Percentiles rank a stretch among this genome's conserved stretches.
Evolutionary conservation across 2,329 filamentous ascomycete genomes (phyloP).

Genomic region (Aaosphaeria arxii): DNA sequence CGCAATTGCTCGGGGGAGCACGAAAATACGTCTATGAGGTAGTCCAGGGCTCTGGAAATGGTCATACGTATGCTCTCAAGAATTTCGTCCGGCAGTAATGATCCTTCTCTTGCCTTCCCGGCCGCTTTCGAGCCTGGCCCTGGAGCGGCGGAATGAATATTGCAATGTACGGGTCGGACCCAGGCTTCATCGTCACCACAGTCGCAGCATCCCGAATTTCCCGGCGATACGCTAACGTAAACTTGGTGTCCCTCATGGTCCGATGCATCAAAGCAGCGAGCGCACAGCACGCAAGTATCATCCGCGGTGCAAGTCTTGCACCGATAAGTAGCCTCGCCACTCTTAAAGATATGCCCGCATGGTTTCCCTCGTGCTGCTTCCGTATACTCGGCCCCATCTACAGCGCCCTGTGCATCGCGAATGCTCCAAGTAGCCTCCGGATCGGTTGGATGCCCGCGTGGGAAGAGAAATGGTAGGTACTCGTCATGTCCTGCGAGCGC

Average conservation of each 20-base stretch:
- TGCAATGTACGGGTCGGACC: constrained; percentile 82
- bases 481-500: constrained; percentile 76
- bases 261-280: constrained; percentile 89
- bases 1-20: constrained; percentile 95
- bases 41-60: constrained; percentile 81
- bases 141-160: constrained; percentile 73
- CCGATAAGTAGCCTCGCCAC: constrained; percentile 87
- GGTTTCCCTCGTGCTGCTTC: constrained; percentile 87
- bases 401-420: constrained; percentile 82
- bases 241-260: constrained; percentile 94
- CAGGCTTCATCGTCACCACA: constrained; percentile 96
- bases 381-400: constrained; percentile 92
- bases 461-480: constrained; percentile 78
- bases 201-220: constrained; percentile 95
- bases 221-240: constrained; percentile 79
- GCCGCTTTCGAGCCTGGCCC: constrained; percentile 36
- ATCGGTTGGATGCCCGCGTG: constrained; percentile 61
- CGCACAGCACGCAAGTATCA: constrained; percentile 93
- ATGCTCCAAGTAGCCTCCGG: constrained; percentile 68
- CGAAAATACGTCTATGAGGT: constrained; percentile 95
- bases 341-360: constrained; percentile 96
- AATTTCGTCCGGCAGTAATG: constrained; percentile 68
- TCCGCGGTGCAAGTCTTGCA: constrained; percentile 94
- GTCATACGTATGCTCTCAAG: constrained; percentile 78
- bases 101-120: constrained; percentile 57